Percentiles rank a stretch among this genome's conserved stretches.
Conservation (phyloP, 2,329 filamentous ascomycete genomes). For the Phaeosphaeria sp. region DNA sequence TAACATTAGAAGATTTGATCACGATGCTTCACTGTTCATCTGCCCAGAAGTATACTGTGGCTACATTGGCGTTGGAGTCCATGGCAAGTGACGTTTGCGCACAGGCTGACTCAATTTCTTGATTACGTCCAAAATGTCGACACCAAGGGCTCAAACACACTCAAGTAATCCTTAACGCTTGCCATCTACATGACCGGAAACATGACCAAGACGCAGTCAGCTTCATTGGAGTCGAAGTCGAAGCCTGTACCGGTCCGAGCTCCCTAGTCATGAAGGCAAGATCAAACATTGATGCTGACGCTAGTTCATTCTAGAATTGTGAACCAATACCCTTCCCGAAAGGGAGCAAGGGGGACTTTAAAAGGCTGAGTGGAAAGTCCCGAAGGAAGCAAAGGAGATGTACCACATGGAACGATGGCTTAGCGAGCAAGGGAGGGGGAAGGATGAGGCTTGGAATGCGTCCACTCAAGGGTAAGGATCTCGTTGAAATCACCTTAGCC, state of each 20-base stretch:
- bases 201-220: neutral
- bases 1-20: neutral
- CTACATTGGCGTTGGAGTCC: too few relatives aligned
- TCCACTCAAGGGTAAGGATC: neutral
- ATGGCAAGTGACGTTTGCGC: too few relatives aligned
- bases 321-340: neutral
- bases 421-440: neutral
- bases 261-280: neutral
- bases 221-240: neutral
- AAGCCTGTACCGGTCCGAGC: neutral
- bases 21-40: too few relatives aligned
- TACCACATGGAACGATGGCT: slow-evolving; percentile 5
- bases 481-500: too few relatives aligned
- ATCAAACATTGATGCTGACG: neutral
- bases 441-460: slow-evolving; percentile 3
- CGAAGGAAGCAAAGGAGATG: neutral
- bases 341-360: neutral
- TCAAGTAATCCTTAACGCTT: too few relatives aligned
- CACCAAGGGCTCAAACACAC: too few relatives aligned
- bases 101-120: too few relatives aligned
- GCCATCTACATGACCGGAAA: neutral
- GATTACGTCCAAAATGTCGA: too few relatives aligned
- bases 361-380: neutral
- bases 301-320: neutral
- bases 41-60: too few relatives aligned